Percentiles rank a stretch among this genome's conserved stretches.
These are phyloP conservation scores for Yamadazyma atlantica DNA, from an alignment of 1,139 yeast species.

Conservation along the genomic window DNA sequence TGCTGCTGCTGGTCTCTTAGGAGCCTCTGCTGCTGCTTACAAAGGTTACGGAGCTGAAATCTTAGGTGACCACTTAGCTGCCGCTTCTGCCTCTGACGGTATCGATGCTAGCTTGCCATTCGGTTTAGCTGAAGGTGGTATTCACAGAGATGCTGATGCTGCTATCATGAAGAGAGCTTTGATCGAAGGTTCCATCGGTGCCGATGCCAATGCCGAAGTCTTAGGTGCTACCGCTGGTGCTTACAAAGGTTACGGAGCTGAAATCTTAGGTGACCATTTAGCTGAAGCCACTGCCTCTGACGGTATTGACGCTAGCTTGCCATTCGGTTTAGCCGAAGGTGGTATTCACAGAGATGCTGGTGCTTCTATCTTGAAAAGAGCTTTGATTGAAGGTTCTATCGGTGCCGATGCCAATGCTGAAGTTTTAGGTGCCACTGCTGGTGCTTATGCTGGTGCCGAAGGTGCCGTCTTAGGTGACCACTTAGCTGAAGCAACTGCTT, in stretches of 20 bases:
- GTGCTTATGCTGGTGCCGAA: conserved; percentile 5
- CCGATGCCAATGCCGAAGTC: neutral
- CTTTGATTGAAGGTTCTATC: conserved; percentile 3
- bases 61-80: conserved; percentile 11
- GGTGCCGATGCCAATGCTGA: conserved; percentile 5
- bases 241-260: conserved; percentile 4
- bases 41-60: conserved; percentile 11
- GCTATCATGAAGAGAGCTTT: conserved; percentile 8
- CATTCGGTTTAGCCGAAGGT: conserved; percentile 7
- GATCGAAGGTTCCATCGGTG: conserved; percentile 3
- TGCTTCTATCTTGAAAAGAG: conserved; percentile 8
- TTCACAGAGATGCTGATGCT: conserved; percentile 10
- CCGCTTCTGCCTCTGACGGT: conserved; percentile 10
- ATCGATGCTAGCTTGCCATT: conserved; percentile 10
- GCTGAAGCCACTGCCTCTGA: conserved; percentile 10
- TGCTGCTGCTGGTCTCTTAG: conserved; percentile 8
- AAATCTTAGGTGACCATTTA: conserved; percentile 5
- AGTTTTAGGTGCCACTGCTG: conserved; percentile 4
- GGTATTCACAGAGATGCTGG: conserved; percentile 5
- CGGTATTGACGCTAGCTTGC: conserved; percentile 7
- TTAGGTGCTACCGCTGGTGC: conserved; percentile 5
- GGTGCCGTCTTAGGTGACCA: conserved; percentile 10
- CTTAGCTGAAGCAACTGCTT: conserved; percentile 11
- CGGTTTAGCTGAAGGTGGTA: conserved; percentile 5
- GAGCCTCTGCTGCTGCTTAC: conserved; percentile 13